Base-by-base conservation (phyloP, 495 filamentous ascomycete genomes). In the Bombardia bombarda region DNA sequence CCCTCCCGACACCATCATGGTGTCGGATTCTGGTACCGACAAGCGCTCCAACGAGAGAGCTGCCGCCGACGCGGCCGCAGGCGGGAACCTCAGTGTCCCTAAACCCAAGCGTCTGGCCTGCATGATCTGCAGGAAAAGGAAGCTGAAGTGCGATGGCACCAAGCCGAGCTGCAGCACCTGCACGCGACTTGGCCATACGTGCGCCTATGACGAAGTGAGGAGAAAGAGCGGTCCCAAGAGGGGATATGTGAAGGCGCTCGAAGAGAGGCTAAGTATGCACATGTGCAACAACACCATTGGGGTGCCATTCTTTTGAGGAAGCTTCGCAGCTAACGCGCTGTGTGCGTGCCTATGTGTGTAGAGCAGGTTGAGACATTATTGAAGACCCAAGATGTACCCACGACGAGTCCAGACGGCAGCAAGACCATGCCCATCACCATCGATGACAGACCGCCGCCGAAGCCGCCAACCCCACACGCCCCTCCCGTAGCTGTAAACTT, bases 151-250 rank as follows among this genome's bases (percentile, higher is more conserved):
- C 58, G 82, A 87, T 52, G 83, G 84, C 42, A 59, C 67, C 32
- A 79, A 82, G 47, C 92, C 92, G 10, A 92, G 84, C 54, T 99
- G 92, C 61, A 87, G 84, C 54, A 99, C 90, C 18, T 99, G 92
- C 61, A 79, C 84, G 13, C 74, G 92, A 38, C 67, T 99, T 41
- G 82, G 86, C 28, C 92, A 99, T 66, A 80, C 81, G 42, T 99
- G 92, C 69, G 79, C 86, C 10, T 99, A 96, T 56, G 92, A 97
- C 66, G 92, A 99, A 66, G 83, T 90, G 38, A 79, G 92, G 58
- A 86, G 88, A 67, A 99, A 99, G 74, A 97, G 92, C 62, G 92
- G 92, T 7, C 92, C 92, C 3, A 99, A 97, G 69, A 77, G 93
- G 58, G 92, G 92, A 47, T 97, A 99, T 64, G 93, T 99, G 45